Base-by-base conservation (phyloP, 2,329 filamentous ascomycete genomes). In the Calonectria crousiana region DNA sequence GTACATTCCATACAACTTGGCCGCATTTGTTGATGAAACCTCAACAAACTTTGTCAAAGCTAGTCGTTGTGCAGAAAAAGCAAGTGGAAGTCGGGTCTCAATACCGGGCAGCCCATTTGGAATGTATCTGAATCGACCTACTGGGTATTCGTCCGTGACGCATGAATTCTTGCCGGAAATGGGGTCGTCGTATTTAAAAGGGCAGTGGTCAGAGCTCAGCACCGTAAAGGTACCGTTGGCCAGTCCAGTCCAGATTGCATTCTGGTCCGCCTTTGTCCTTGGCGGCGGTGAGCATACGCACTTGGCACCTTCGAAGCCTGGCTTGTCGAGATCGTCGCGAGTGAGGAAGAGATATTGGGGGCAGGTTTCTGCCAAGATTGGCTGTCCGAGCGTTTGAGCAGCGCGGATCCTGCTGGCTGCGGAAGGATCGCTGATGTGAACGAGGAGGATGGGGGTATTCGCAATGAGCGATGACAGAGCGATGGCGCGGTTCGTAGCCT, bases 271-370 rank as follows among this genome's bases (percentile, higher is more conserved):
- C n/a, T 38, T 36, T 60, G 49, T 53, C 16, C 52, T 62, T 11
- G 88, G 88, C 14, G 89, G 89, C 8, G 89, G 89, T n/a, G 85
- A 85, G 80, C 89, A 91, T 3, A 90, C 87, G 75, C 86, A 89
- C 79, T 90, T 90, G 3, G 89, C 89, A 9, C 89, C 89, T 76
- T 90, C 88, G 75, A 90, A 90, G 4, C 87, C 87, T 0, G 87
- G 86, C 38, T 85, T 83, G 69, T 88, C 87, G 3, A 90, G 84
- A 77, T 89, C 87, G 30, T 86, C 84, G 26, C 88, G 85, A 3
- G 88, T 90, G 6, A 91, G 84, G 74, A 89, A 89, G 2, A 90
- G 85, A 74, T 91, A 90, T 74, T 91, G 89, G 2, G 89, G 89
- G 76, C 89, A 90, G 1, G 89, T 91, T 80, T 60, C 56, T 38